Evolutionary conservation across 2,329 filamentous ascomycete species (phyloP), one percentile per base, ranked within the genome.

Genomic region (Aureobasidium sp.): DNA sequence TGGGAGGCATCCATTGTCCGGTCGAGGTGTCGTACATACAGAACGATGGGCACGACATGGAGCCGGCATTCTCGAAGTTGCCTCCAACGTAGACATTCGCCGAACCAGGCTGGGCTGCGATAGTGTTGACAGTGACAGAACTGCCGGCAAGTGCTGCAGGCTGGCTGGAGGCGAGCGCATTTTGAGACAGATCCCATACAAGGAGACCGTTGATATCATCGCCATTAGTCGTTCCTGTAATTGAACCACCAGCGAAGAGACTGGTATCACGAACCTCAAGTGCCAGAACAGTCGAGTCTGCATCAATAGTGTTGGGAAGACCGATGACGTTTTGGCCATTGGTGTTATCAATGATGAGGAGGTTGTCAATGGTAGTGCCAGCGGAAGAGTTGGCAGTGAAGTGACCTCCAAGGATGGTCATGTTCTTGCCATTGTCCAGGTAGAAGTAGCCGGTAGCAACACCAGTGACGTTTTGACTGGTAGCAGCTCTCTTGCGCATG

Each of bases 321-420:
- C 93, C 93, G 30, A 81, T 86, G 16, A 95, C 79, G 3, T 79
- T 77, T 67, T 88, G 78, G 29, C 79, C 79, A 63, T 89, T 79
- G n/a, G 85, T 83, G 47, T 87, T 87, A 72, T 97, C 89, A 64
- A 97, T 84, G 65, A 99, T 83, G 41, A 88, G 79, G 16, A 99
- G 78, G 68, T 97, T 97, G 66, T 91, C 81, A 63, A 97, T 81
- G 5, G 81, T 80, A 3, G 87, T 85, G 27, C 86, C 89, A 66
- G 92, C 83, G 8, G 81, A 82, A 15, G 83, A 83, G 34, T 79
- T 84, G 1, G 90, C 86, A 8, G 83, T 83, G 72, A 99, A 99
- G 68, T 91, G 90, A 1, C 94, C 94, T 53, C 87, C 94, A 32
- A 97, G 80, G 42, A 97, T 83, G 0, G 94, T 97, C 62, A 95